A percentile compares a stretch with the other conserved stretches of the same genome.
These are phyloP conservation scores for Tetracladium maxilliforme DNA, from an alignment of 2,329 filamentous ascomycete species.

Conservation along the genomic window DNA sequence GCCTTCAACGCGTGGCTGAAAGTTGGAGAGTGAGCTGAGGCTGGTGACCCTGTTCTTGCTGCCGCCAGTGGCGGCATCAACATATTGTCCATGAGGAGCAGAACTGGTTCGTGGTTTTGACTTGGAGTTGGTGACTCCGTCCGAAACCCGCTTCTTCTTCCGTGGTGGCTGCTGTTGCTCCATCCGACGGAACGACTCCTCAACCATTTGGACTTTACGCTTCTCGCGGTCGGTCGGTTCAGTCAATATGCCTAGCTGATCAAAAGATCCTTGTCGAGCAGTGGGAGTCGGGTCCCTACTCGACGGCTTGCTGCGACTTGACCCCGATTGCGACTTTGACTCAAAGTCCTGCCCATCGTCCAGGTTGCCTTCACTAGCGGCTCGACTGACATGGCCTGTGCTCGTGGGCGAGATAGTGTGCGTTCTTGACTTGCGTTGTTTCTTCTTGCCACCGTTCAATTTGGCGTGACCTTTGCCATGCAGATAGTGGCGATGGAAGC, in stretches of 20 bases:
- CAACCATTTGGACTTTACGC: slow-evolving; percentile 50
- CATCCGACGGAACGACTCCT: slow-evolving; percentile 47
- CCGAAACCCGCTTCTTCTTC: slow-evolving; percentile 49
- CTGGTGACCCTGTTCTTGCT: no score
- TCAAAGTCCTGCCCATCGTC: slow-evolving; percentile 42
- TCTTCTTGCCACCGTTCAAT: slow-evolving; percentile 18
- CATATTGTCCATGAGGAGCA: no score
- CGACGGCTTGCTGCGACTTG: slow-evolving; percentile 46
- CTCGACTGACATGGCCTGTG: slow-evolving; percentile 46
- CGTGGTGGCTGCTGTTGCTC: slow-evolving; percentile 39
- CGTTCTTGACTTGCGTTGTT: slow-evolving; percentile 31
- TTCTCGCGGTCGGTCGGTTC: slow-evolving; percentile 54
- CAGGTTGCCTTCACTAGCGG: slow-evolving; percentile 43
- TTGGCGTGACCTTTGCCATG: slow-evolving; percentile 28
- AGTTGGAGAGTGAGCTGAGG: no score
- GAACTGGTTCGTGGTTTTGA: no score
- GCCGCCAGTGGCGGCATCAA: no score
- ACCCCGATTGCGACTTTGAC: slow-evolving; percentile 32
- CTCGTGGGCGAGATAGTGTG: slow-evolving; percentile 44
- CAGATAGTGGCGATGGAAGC: slow-evolving; percentile 43
- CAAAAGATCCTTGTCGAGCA: slow-evolving; percentile 41
- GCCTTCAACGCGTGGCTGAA: no score
- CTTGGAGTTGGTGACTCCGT: no score
- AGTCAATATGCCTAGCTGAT: no score
- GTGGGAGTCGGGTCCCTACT: slow-evolving; percentile 53